Conservation (phyloP, 768 basidiomycete genomes). For the Lactarius sp. region DNA sequence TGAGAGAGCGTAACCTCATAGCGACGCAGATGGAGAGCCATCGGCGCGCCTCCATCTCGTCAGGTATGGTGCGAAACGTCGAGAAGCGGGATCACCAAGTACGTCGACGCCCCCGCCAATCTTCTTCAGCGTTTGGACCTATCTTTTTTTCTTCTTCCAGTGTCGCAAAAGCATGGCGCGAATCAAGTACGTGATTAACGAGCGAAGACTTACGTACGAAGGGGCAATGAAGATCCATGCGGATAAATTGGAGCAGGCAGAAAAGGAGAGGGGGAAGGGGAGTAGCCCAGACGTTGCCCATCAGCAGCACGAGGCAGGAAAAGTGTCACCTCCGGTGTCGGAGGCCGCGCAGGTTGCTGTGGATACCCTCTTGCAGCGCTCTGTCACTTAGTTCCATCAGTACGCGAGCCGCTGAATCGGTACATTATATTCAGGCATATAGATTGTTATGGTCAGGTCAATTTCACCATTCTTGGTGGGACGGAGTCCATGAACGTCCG, state of each 20-base stretch:
- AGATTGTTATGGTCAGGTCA: not conserved
- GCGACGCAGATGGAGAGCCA: conserved; percentile 82
- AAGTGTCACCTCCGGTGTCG: conserved; percentile 4
- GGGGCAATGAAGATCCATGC: conserved; percentile 44
- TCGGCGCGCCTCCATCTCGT: conserved; percentile 48
- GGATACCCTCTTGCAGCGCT: conserved; percentile 7
- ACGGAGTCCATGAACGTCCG: not conserved
- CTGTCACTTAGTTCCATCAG: not conserved
- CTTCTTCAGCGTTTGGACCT: conserved; percentile 3
- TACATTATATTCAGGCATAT: not conserved
- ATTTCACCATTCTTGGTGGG: not conserved
- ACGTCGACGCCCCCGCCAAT: not conserved
- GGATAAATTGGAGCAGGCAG: conserved; percentile 19
- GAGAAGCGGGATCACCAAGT: conserved; percentile 20
- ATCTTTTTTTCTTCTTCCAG: conserved; percentile 36
- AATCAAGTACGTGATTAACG: conserved; percentile 88
- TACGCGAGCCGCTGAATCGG: not conserved
- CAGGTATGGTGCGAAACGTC: not conserved
- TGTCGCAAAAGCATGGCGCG: conserved; percentile 95
- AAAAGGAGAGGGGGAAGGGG: not conserved
- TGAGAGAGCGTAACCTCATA: conserved; percentile 86
- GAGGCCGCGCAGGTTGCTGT: conserved; percentile 3
- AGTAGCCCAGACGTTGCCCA: conserved; percentile 1
- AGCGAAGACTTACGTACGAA: conserved; percentile 80
- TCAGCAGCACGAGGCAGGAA: conserved; percentile 4